phyloP scores from a whole-genome alignment of 164 flowering plant genomes.

The Euptelea pleiosperma region DNA sequence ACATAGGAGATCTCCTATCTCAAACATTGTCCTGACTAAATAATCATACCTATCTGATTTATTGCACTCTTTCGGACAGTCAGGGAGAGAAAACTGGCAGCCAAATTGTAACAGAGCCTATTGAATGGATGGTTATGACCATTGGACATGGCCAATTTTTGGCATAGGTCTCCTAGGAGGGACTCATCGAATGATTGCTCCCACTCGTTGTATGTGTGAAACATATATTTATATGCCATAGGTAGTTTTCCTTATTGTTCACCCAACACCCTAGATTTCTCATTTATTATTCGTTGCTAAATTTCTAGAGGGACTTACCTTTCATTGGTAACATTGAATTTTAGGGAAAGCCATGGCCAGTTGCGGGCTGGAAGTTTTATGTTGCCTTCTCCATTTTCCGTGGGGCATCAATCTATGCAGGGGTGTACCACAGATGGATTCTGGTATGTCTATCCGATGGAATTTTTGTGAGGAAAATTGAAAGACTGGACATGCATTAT shows the following conservation, averaged over 20 bases:
- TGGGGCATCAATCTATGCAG: slow-evolving; percentile 65
- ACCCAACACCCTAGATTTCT: background rate
- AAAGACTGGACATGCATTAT: background rate
- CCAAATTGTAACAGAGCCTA: background rate
- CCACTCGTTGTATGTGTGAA: background rate
- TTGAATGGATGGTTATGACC: background rate
- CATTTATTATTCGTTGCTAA: slow-evolving; percentile 1
- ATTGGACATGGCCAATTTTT: slow-evolving; percentile 1
- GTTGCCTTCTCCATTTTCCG: slow-evolving; percentile 80
- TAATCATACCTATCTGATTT: too few species aligned
- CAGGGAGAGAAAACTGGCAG: too few species aligned
- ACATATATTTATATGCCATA: background rate
- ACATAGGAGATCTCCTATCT: background rate
- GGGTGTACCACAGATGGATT: slow-evolving; percentile 65
- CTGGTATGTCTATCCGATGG: slow-evolving; percentile 41
- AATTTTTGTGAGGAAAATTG: background rate
- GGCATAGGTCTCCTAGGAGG: background rate
- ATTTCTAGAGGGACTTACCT: background rate
- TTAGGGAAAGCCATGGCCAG: slow-evolving; percentile 90
- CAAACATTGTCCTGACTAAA: background rate
- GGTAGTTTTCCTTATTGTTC: background rate
- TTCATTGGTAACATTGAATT: slow-evolving; percentile 18
- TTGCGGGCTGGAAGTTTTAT: slow-evolving; percentile 79
- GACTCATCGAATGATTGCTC: background rate
- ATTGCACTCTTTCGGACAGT: too few species aligned